Evolutionary conservation across 2,329 filamentous ascomycete genomes (phyloP).

Genomic region (Fusarium mundagurra): DNA sequence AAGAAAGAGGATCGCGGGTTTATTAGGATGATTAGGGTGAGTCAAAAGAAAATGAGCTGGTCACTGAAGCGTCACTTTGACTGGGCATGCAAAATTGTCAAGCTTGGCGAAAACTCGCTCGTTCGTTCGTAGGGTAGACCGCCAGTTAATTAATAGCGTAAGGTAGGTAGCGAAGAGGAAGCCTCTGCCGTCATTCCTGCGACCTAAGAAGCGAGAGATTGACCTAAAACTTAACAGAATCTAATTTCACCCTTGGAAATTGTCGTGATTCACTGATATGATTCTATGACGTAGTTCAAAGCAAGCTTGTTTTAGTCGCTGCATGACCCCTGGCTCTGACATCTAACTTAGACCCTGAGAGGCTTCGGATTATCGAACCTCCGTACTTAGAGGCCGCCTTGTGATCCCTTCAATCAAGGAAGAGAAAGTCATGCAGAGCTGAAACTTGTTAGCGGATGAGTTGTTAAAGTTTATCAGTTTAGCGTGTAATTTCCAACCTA

Average conservation of each 20-base stretch:
- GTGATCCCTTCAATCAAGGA: constrained; percentile 2
- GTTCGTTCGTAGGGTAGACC: neutral
- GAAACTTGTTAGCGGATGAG: neutral
- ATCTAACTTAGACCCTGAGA: neutral
- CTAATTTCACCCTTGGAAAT: constrained; percentile 12
- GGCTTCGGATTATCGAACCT: neutral
- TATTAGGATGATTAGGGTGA: neutral
- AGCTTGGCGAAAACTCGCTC: neutral
- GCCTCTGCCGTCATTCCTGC: constrained; percentile 32
- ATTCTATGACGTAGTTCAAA: constrained; percentile 28
- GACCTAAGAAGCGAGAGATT: neutral
- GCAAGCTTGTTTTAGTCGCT: constrained; percentile 30
- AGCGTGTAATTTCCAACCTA: neutral
- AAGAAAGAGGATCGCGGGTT: neutral
- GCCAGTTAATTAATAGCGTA: constrained; percentile 12
- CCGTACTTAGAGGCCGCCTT: neutral
- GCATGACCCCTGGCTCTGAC: constrained; percentile 11
- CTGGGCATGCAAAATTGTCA: neutral
- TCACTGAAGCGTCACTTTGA: constrained; percentile 11
- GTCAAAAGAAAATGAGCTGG: neutral
- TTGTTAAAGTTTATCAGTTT: neutral
- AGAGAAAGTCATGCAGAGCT: neutral
- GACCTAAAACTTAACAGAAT: constrained; percentile 1
- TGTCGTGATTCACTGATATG: constrained; percentile 27
- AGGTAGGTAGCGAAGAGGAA: neutral